Evolutionary conservation across 257 asterid species (phyloP).

Genomic region (Solanum tacnaense): DNA sequence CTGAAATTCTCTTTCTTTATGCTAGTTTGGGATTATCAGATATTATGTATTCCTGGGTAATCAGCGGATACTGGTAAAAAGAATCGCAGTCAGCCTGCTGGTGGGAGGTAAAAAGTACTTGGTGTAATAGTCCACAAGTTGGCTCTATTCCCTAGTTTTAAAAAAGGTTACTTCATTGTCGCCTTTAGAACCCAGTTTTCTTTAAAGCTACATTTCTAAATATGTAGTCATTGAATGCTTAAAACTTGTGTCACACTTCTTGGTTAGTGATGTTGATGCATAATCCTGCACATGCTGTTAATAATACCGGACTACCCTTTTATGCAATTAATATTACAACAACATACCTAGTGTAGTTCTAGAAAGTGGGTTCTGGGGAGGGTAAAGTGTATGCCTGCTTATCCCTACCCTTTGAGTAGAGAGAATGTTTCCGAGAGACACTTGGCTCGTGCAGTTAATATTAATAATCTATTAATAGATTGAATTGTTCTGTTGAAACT

Average conservation of each 20-base stretch:
- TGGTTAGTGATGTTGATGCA: background rate
- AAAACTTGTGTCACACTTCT: background rate
- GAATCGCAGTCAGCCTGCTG: background rate
- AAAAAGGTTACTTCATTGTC: background rate
- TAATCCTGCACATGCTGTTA: background rate
- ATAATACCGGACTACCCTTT: background rate
- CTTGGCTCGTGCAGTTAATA: background rate
- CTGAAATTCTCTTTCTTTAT: background rate
- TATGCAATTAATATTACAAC: background rate
- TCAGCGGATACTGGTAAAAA: background rate
- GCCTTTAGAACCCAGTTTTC: background rate
- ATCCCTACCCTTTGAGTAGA: background rate
- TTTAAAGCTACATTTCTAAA: background rate
- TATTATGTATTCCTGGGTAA: background rate
- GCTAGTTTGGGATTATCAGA: background rate
- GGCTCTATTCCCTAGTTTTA: background rate
- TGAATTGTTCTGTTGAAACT: background rate
- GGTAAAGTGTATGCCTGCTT: background rate
- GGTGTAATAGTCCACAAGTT: background rate
- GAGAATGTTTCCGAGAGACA: background rate
- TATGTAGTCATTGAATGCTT: background rate
- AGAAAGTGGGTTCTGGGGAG: background rate
- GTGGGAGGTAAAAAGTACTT: background rate
- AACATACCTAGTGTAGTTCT: background rate
- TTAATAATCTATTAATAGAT: background rate